Conservation (phyloP, 176 grass and related monocot species). For the Alopecurus myosuroides region DNA sequence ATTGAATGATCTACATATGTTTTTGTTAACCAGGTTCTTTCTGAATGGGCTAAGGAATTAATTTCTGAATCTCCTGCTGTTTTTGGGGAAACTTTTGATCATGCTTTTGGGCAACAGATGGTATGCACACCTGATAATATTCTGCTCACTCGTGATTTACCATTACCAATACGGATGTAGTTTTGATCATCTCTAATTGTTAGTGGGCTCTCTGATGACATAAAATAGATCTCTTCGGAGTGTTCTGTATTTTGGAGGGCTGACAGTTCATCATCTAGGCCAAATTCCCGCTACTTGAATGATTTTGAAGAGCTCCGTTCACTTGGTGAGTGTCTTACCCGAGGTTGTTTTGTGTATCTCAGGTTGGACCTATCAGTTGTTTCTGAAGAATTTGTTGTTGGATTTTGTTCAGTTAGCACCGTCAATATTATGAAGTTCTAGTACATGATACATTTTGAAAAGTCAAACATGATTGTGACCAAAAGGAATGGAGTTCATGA, state of each 20-base stretch:
- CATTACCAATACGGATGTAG: not conserved
- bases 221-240: conserved; percentile 63
- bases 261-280: conserved; percentile 63
- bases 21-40: conserved; percentile 62
- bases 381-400: conserved; percentile 5
- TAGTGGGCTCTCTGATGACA: conserved; percentile 26
- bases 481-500: not conserved
- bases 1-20: not conserved
- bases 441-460: not conserved
- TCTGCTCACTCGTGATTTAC: conserved; percentile 18
- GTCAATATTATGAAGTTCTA: conserved; percentile 2
- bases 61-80: conserved; percentile 51
- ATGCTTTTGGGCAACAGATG: conserved; percentile 56
- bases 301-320: conserved; percentile 94
- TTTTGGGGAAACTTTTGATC: conserved; percentile 65
- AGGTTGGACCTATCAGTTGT: not conserved
- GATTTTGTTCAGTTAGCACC: not conserved
- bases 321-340: conserved; percentile 61
- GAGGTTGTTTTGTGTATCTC: not conserved
- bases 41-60: conserved; percentile 91
- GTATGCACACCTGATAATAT: conserved; percentile 34
- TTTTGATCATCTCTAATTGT: conserved; percentile 1
- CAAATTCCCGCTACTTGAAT: conserved; percentile 90
- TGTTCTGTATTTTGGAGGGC: conserved; percentile 73
- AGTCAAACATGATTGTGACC: not conserved